These are phyloP conservation scores for Cutaneotrichosporon sp. DNA, from an alignment of 1,284 basidiomycete species.

Conservation along the genomic window DNA sequence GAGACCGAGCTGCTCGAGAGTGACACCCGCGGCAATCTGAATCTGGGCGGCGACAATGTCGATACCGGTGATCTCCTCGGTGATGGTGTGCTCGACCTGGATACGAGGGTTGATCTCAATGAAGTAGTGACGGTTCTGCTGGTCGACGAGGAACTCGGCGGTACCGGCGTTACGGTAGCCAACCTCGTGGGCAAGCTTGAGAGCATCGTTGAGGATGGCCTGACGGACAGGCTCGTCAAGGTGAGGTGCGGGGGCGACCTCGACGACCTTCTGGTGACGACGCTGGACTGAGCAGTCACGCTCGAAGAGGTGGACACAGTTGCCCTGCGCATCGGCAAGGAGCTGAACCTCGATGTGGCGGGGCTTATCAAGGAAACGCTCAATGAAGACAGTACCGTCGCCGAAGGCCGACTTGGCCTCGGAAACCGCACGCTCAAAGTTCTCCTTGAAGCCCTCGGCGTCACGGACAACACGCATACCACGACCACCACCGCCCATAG, in stretches of 20 bases:
- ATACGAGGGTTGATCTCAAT: conserved; percentile 99
- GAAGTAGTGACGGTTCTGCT: conserved; percentile 93
- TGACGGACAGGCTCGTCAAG: conserved; percentile 86
- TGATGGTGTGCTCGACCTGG: conserved; percentile 97
- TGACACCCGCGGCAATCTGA: conserved; percentile 95
- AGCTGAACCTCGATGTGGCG: conserved; percentile 97
- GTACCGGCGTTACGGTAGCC: conserved; percentile 95
- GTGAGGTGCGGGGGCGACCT: conserved; percentile 94
- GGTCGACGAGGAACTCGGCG: conserved; percentile 94
- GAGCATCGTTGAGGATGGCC: conserved; percentile 82
- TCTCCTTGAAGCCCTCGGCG: conserved; percentile 80
- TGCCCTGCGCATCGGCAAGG: conserved; percentile 83
- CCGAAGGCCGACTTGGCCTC: conserved; percentile 97
- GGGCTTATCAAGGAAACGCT: conserved; percentile 92
- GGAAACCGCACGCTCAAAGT: conserved; percentile 88
- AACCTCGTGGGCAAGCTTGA: conserved; percentile 87
- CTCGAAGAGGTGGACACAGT: conserved; percentile 95
- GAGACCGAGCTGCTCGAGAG: conserved; percentile 88
- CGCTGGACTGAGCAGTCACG: conserved; percentile 98
- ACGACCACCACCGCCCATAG: conserved; percentile 96
- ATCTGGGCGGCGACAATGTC: conserved; percentile 98
- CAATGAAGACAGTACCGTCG: conserved; percentile 97
- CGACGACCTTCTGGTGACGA: conserved; percentile 97
- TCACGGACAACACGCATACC: conserved; percentile 98
- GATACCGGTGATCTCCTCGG: conserved; percentile 98